phyloP scores from a whole-genome alignment of 2,329 filamentous ascomycete species.

The Colletotrichum cuscutae region DNA sequence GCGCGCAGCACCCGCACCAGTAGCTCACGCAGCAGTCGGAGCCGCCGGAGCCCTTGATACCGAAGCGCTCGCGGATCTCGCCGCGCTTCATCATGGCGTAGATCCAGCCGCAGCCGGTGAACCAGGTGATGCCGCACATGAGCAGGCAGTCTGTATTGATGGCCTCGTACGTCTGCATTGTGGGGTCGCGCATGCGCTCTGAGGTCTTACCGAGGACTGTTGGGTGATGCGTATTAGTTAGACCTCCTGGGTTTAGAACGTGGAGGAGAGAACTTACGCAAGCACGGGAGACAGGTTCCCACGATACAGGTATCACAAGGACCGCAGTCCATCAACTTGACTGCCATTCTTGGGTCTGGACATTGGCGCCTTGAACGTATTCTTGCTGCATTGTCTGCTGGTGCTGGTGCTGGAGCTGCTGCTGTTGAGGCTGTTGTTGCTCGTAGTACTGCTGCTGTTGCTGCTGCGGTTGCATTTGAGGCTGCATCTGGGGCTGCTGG shows the following conservation, averaged over 20 bases:
- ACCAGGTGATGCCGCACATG: conserved; percentile 49
- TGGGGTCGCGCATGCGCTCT: conserved; percentile 56
- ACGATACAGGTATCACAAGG: conserved; percentile 52
- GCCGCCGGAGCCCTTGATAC: conserved; percentile 59
- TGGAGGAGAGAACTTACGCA: conserved; percentile 47
- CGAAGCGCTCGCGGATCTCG: conserved; percentile 63
- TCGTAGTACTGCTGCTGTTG: conserved; percentile 6
- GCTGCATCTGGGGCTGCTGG: conserved; percentile 4
- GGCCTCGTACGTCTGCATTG: conserved; percentile 49
- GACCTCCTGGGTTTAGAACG: neutral
- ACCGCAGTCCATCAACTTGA: conserved; percentile 52
- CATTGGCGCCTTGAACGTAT: conserved; percentile 29
- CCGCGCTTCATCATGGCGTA: conserved; percentile 63
- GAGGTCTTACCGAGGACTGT: conserved; percentile 56
- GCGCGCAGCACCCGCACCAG: conserved; percentile 66
- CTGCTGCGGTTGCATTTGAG: conserved; percentile 8
- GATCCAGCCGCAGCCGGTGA: conserved; percentile 56
- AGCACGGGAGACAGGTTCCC: conserved; percentile 53
- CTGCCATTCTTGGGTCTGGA: conserved; percentile 48
- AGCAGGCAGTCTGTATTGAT: conserved; percentile 56
- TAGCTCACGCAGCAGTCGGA: conserved; percentile 63
- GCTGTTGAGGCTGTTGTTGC: conserved; percentile 2
- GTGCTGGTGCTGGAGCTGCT: conserved; percentile 29
- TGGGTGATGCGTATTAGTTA: neutral
- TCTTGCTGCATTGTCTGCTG: conserved; percentile 32